Evolutionary conservation across 306 rosid species (phyloP).

Genomic region (Sophora flavescens): DNA sequence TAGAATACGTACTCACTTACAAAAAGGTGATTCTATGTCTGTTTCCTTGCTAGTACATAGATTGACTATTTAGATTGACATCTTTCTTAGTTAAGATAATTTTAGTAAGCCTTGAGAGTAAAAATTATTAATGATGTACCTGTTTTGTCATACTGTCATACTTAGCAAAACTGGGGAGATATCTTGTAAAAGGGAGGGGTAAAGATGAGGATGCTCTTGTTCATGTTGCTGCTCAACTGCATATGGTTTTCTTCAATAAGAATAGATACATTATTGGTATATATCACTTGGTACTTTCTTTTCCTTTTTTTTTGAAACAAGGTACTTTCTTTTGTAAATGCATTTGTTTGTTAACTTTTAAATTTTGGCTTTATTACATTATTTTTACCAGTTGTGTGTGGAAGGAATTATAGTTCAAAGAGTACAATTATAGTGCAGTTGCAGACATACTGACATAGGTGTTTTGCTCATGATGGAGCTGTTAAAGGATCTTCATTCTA

Average conservation of each 20-base stretch:
- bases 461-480: too few species aligned
- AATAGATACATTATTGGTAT: slow-evolving; percentile 77
- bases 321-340: too few species aligned
- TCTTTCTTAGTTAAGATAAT: slow-evolving; percentile 28
- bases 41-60: too few species aligned
- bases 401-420: too few species aligned
- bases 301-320: too few species aligned
- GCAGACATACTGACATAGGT: too few species aligned
- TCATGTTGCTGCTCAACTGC: slow-evolving; percentile 84
- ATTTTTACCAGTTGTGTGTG: too few species aligned
- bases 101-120: slow-evolving; percentile 13
- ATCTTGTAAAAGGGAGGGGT: slow-evolving; percentile 91
- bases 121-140: slow-evolving; percentile 31
- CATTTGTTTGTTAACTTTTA: too few species aligned
- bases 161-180: slow-evolving; percentile 86
- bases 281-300: slow-evolving; percentile 38
- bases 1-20: slow-evolving; percentile 92
- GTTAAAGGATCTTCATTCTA: too few species aligned
- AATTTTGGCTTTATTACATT: too few species aligned
- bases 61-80: not conserved
- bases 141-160: slow-evolving; percentile 44
- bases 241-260: slow-evolving; percentile 86
- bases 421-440: too few species aligned
- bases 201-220: slow-evolving; percentile 99
- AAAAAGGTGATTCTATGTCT: too few species aligned